Base-by-base conservation (phyloP, 2,329 filamentous ascomycete species). In the Alternaria arbusti region DNA sequence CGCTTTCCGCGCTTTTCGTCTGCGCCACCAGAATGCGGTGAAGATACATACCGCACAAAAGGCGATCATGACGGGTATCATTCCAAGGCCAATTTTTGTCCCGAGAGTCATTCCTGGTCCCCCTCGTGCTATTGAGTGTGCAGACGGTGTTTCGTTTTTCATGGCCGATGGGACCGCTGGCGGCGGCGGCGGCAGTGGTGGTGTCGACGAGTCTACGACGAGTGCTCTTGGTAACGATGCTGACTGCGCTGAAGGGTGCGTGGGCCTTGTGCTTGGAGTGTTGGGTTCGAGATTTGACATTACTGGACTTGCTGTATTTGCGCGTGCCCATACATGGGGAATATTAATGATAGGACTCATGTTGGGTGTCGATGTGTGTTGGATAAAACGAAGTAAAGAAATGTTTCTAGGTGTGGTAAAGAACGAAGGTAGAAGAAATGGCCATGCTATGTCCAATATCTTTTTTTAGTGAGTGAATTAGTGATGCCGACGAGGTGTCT, bases 81-180 rank as follows among this genome's bases (percentile, higher is more conserved):
- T 72, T 7, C 65, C 72, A 12, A 77, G 66, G 11, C 72, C 74
- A 11, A 74, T 49, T 47, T 71, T 74, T 40, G 54, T 67, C 5
- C 40, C 68, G 17, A 54, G 59, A 46, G 59, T 46, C 57, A 67
- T 60, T 28, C 25, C 15, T 45, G 44, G 25, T 12, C 30, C 30
- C 51, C 32, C 15, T 54, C 25, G 20, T 54, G 52, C 20, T 54
- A n/a, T 43, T 15, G 52, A 22, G 15, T 36, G 30, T 22, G n/a
- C 44, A 25, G 55, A 30, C 44, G 23, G 22, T 6, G 49, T 26
- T 12, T 45, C 25, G 10, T 45, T 10, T 15, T 30, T 55, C 17
- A 43, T 25, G 11, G 17, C 58, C 9, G 57, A 25, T 22, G 44
- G 36, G 44, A 46, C 28, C 15, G 50, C 36, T 25, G 58, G 13